Evolutionary conservation across 1,284 basidiomycete genomes (phyloP).

Genomic region (Trichosporon faecale): DNA sequence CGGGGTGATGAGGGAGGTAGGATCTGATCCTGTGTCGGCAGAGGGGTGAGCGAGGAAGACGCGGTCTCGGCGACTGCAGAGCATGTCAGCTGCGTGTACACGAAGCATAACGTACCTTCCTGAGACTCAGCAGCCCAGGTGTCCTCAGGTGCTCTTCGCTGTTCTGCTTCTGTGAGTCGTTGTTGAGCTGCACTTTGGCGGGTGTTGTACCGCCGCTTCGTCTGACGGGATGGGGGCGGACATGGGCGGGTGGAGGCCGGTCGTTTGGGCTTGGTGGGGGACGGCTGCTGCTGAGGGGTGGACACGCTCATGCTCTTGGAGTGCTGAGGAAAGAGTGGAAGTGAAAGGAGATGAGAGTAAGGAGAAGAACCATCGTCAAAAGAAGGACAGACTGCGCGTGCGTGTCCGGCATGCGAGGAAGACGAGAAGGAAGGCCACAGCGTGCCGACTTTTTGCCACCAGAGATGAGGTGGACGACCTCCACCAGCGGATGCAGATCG

Average conservation of each 20-base stretch:
- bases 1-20: not conserved
- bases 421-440: not conserved
- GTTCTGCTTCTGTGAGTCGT: not conserved
- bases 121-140: not conserved
- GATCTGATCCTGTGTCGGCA: not conserved
- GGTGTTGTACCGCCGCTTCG: not conserved
- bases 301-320: not conserved
- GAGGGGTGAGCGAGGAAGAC: not conserved
- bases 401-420: not conserved
- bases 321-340: not conserved
- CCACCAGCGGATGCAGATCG: slow-evolving; percentile 10
- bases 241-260: not conserved
- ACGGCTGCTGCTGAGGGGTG: not conserved
- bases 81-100: not conserved
- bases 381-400: not conserved
- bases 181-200: not conserved
- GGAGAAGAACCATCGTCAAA: not conserved
- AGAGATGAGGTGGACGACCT: slow-evolving; percentile 6
- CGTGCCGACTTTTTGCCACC: slow-evolving; percentile 3
- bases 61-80: not conserved
- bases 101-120: not conserved
- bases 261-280: not conserved
- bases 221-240: not conserved
- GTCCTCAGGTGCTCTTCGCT: not conserved
- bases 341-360: not conserved